Base-by-base conservation (phyloP, 2,329 filamentous ascomycete species). In the Tympanopsis confertula region DNA sequence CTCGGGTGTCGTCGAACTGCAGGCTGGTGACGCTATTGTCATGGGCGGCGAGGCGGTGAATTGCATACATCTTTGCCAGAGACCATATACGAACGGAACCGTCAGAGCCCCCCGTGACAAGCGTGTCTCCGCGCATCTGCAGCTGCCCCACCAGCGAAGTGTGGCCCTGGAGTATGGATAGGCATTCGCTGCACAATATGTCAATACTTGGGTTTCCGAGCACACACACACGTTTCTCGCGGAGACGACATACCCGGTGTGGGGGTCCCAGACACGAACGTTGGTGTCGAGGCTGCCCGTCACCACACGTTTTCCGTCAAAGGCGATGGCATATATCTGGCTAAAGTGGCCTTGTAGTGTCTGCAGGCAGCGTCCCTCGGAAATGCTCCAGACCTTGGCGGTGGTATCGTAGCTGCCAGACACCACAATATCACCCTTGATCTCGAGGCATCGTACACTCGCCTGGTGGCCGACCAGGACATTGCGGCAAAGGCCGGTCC, bases 21-120 rank as follows among this genome's bases (percentile, higher is more conserved):
- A 98, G 65, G 57, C 87, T 95, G 1, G 91, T 98, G 38, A 98
- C 91, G 55, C 88, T 95, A 58, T 98, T 98, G 59, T 98, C 91
- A 56, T 98, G 91, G 3, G 91, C 91, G 29, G 91, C 91, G 37
- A 98, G 70, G 35, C 91, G 78, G 61, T 98, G 91, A 42, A 98
- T 94, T 0, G 91, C 83, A 42, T 82, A 81, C 71, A 89, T 93
- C 47, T 82, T 85, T 48, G 87, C 80, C 43, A 98, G 63, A 19
- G 88, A 95, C 91, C 91, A 98, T 18, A 98, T 88, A 38, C 91
- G 74, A 36, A 98, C 91, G 15, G 87, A 94, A 19, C 91, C 91
- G 56, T 98, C 91, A 13, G 87, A 94, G 37, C 91, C 91, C 45
- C 91, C 91, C 1, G 91, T 98, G 30, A 98, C 91, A 13, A 98